phyloP scores from a whole-genome alignment of 1,139 yeast genomes.

The Blastobotrys elegans region DNA sequence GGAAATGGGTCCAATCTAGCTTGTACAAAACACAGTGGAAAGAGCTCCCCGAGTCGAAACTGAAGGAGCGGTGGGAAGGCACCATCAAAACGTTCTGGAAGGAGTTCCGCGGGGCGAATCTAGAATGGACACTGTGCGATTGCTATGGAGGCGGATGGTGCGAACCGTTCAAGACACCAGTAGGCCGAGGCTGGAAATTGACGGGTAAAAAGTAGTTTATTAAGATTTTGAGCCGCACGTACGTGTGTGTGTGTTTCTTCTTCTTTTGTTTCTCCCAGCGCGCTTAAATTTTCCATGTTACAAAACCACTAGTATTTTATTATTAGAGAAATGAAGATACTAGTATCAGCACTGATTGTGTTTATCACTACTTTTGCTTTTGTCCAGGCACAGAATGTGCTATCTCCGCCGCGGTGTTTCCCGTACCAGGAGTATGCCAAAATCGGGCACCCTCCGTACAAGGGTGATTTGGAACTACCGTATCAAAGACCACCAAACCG shows the following conservation, averaged over 20 bases:
- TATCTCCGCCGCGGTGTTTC: not conserved
- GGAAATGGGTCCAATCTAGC: slow-evolving; percentile 47
- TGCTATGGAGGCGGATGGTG: slow-evolving; percentile 63
- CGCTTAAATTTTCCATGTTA: too few relatives aligned
- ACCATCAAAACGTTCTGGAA: slow-evolving; percentile 46
- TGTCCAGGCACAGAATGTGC: not conserved
- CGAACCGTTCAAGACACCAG: slow-evolving; percentile 65
- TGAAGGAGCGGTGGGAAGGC: slow-evolving; percentile 46
- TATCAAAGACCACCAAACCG: slow-evolving; percentile 67
- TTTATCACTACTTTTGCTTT: not conserved
- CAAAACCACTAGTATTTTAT: too few relatives aligned
- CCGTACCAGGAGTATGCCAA: slow-evolving; percentile 3
- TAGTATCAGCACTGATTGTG: not conserved
- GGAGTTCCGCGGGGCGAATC: slow-evolving; percentile 55
- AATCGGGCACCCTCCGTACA: slow-evolving; percentile 4
- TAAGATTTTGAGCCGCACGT: not conserved
- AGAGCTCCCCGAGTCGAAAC: slow-evolving; percentile 49
- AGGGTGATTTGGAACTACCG: slow-evolving; percentile 46
- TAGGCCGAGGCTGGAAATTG: slow-evolving; percentile 64
- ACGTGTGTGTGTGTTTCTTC: not conserved
- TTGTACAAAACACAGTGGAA: slow-evolving; percentile 44
- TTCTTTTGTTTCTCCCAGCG: too few relatives aligned
- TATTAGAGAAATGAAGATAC: not conserved
- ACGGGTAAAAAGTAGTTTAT: slow-evolving; percentile 43
- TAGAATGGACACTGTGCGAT: slow-evolving; percentile 62